A percentile compares a stretch with the other conserved stretches of the same genome.
These are phyloP conservation scores for Saturnispora quitensis DNA, from an alignment of 805 yeast genomes.

Conservation along the genomic window DNA sequence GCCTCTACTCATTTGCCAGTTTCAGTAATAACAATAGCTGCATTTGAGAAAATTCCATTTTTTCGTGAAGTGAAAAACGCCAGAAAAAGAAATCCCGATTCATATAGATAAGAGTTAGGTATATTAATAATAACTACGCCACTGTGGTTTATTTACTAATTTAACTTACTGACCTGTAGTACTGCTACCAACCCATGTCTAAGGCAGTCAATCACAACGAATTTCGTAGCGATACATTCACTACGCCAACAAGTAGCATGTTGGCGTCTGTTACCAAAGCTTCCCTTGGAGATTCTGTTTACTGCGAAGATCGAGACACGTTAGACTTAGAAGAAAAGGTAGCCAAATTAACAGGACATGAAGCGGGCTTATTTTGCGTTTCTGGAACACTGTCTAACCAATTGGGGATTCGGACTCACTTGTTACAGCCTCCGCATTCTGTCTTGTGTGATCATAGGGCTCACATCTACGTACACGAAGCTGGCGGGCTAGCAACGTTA, in stretches of 20 bases:
- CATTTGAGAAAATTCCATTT: too few relatives aligned
- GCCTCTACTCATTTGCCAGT: constrained; percentile 38
- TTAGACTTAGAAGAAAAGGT: constrained; percentile 53
- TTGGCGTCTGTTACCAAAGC: constrained; percentile 47
- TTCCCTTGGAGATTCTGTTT: constrained; percentile 81
- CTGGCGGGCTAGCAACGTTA: constrained; percentile 83
- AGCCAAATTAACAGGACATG: constrained; percentile 64
- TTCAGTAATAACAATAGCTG: background rate
- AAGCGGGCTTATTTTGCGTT: constrained; percentile 73
- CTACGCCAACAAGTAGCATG: constrained; percentile 76
- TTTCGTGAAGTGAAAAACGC: background rate
- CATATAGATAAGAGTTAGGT: background rate
- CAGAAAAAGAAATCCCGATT: background rate
- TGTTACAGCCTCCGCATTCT: constrained; percentile 75
- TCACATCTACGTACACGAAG: constrained; percentile 77
- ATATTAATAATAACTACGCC: background rate
- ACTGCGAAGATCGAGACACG: constrained; percentile 72
- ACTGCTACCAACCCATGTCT: background rate
- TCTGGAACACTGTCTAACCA: constrained; percentile 92
- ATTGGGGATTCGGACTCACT: constrained; percentile 66
- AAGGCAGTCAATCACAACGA: constrained; percentile 32
- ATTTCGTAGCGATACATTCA: constrained; percentile 77
- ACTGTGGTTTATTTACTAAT: background rate
- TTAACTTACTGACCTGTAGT: background rate
- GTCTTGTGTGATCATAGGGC: constrained; percentile 79